Evolutionary conservation across 768 basidiomycete species (phyloP), one percentile per base, ranked within the genome.

Genomic region (Tylopilus cervinicoccineus): DNA sequence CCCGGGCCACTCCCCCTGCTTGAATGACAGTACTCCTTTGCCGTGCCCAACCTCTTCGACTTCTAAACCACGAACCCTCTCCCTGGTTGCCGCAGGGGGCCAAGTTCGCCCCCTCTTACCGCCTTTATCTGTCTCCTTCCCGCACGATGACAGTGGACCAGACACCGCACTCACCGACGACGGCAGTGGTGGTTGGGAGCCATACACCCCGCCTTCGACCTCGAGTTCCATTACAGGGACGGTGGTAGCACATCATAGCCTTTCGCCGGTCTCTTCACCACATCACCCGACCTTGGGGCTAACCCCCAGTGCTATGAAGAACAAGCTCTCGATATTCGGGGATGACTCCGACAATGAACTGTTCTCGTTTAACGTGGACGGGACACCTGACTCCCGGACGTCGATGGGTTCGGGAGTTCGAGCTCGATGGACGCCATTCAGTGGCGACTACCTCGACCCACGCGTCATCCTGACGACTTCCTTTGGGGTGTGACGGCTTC

Each of bases 161-260:
- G 74, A 67, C 33, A 78, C 80, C 0, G 74, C 72, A 7, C 72
- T 73, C 19, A 72, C 73, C 0, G 80, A 77, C 39, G 76, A 79
- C 33, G 61, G 67, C 16, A 71, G 72, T 29, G 74, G 75, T 47
- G 76, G 76, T 16, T 84, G 83, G 83, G 73, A 78, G 5, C 71
- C 76, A 27, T 84, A 83, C 53, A 83, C 81, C 0, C 83, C 83
- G 24, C 82, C 82, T 1, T 72, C 79, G 1, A 83, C 81, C 6
- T 73, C 72, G 1, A 73, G 73, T 9, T 81, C 81, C 6, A 67
- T 74, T 17, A 70, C 75, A 6, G 66, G 67, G 40, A 54, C 74
- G 63, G 28, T 76, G 69, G n/a, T 76, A 69, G 24, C 69, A 64
- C 46, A 80, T 74, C 56, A 63, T 64, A 59, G 63, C 26, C 64